Evolutionary conservation across 208 protist species (phyloP), one percentile per base, ranked within the genome.

Genomic region (Vickermania ingenoplastis): DNA sequence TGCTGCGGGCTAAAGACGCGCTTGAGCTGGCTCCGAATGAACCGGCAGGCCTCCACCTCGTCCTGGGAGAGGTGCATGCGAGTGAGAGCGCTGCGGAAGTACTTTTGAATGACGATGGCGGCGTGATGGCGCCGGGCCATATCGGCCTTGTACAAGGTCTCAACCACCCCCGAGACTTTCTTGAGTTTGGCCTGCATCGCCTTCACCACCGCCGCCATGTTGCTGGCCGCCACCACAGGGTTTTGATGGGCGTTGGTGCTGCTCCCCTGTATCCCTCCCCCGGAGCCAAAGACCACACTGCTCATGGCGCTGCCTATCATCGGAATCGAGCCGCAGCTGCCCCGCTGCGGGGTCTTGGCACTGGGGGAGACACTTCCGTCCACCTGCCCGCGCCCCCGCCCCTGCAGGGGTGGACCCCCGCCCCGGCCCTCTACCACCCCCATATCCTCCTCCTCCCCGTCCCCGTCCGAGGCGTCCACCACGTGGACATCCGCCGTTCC

Each of bases 171-270:
- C 23, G 74, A 73, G 21, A 92, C 55, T 17, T 71, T 65, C 41
- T 75, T 80, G 50, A 91, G 60, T 29, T 91, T 91, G 51, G 77
- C 67, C 65, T 94, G 88, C 55, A 94, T 69, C 22, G 86, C 83
- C 5, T 67, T 65, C 41, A 94, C 67, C 2, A 89, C 64, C 5
- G 29, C 65, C 13, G 65, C 24, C 11, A 81, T 22, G 13, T n/a
- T n/a, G n/a, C n/a, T n/a, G n/a, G n/a, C n/a, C n/a, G n/a, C n/a
- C n/a, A n/a, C 31, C 25, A 25, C 41, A 51, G n/a, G 24, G 13
- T 24, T 26, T 13, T 27, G 30, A 17, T 31, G 11, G 28, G 49
- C 50, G 5, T 21, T 28, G 11, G 49, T 23, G 13, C 21, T 24
- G 26, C n/a, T n/a, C n/a, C n/a, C n/a, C n/a, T n/a, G n/a, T n/a